Evolutionary conservation across 1,139 yeast species (phyloP).

Genomic region (Protomyces gravidus): DNA sequence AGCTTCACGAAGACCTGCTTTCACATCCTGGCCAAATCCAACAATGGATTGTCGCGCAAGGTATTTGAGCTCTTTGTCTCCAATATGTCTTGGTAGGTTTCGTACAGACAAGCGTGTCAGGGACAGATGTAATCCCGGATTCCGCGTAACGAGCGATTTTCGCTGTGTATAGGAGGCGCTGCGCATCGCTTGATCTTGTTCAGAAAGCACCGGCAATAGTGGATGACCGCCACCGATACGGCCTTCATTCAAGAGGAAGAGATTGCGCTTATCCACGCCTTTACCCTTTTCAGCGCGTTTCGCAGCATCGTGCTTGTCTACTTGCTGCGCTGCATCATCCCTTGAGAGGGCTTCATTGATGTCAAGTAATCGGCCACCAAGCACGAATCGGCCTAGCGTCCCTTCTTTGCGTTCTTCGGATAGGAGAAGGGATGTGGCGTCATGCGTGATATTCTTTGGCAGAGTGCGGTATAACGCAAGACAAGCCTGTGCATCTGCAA

Average conservation of each 20-base stretch:
- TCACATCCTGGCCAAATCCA: constrained; percentile 89
- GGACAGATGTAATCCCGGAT: constrained; percentile 85
- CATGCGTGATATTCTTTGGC: constrained; percentile 38
- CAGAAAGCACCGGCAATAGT: constrained; percentile 63
- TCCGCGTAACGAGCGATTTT: constrained; percentile 82
- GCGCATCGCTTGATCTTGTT: constrained; percentile 77
- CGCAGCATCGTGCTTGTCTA: constrained; percentile 67
- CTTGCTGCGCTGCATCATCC: constrained; percentile 70
- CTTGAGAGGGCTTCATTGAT: constrained; percentile 82
- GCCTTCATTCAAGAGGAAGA: constrained; percentile 88
- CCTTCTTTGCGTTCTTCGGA: constrained; percentile 59
- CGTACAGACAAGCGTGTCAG: constrained; percentile 90
- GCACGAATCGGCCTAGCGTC: constrained; percentile 74
- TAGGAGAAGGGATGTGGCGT: constrained; percentile 63
- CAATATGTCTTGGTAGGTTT: constrained; percentile 89
- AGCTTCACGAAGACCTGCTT: constrained; percentile 69
- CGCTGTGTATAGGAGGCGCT: constrained; percentile 82
- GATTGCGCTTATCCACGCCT: constrained; percentile 78
- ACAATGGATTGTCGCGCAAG: constrained; percentile 93
- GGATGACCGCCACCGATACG: constrained; percentile 77
- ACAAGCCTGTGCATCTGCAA: constrained; percentile 63
- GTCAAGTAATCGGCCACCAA: constrained; percentile 84
- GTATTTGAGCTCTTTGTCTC: constrained; percentile 79
- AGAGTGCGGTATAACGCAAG: constrained; percentile 65
- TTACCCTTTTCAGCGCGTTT: constrained; percentile 76